Evolutionary conservation across 2,329 filamentous ascomycete species (phyloP).

Genomic region (Phoma sp.): DNA sequence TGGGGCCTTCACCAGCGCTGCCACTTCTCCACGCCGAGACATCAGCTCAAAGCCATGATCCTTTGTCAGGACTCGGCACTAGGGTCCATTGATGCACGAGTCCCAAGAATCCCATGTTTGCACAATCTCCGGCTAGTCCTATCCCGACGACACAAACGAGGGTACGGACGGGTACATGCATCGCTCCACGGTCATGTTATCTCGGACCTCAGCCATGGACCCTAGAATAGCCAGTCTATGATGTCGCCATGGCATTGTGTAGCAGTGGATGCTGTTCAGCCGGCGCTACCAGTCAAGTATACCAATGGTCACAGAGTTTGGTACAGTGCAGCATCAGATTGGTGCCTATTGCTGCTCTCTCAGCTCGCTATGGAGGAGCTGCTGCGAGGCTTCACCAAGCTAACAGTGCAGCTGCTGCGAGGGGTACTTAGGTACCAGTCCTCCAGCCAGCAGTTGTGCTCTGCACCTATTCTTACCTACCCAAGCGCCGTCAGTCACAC

Average conservation of each 20-base stretch:
- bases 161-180: slow-evolving; percentile 17
- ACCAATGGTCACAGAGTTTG: not conserved
- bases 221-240: not conserved
- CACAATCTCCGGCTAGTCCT: not conserved
- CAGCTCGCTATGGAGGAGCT: too few species aligned
- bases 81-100: slow-evolving; percentile 5
- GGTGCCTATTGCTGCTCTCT: too few species aligned
- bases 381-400: not conserved
- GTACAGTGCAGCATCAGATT: not conserved
- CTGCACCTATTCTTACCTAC: slow-evolving; percentile 9
- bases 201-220: not conserved
- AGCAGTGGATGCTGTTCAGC: not conserved
- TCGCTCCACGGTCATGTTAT: slow-evolving; percentile 14
- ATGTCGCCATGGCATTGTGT: not conserved
- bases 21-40: slow-evolving; percentile 12
- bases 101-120: slow-evolving; percentile 7
- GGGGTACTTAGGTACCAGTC: not conserved
- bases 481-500: slow-evolving; percentile 17
- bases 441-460: not conserved
- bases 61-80: slow-evolving; percentile 1
- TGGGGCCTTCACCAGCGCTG: not conserved
- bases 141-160: slow-evolving; percentile 5
- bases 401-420: too few species aligned
- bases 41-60: not conserved
- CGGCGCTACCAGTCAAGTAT: not conserved